Percentiles rank a stretch among this genome's conserved stretches.
Conservation (phyloP, 2,329 filamentous ascomycete species). For the Trichoderma koningii region DNA sequence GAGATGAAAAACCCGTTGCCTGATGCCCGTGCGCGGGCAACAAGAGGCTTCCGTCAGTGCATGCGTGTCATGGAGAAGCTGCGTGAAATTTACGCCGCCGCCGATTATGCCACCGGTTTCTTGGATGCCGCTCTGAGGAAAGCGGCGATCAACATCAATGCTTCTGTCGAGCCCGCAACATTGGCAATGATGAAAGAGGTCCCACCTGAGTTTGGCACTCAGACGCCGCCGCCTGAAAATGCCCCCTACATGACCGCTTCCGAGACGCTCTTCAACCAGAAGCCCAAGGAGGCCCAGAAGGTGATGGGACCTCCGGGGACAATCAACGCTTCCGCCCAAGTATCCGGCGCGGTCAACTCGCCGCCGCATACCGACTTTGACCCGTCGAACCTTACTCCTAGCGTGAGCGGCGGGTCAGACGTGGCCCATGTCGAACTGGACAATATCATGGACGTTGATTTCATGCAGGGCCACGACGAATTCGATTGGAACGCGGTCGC, state of each 20-base stretch:
- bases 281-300: conserved; percentile 37
- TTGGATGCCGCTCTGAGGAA: conserved; percentile 90
- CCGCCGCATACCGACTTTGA: conserved; percentile 51
- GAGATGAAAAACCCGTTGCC: conserved; percentile 85
- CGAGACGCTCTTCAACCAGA: conserved; percentile 44
- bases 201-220: conserved; percentile 43
- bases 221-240: conserved; percentile 59
- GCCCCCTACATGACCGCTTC: conserved; percentile 47
- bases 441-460: conserved; percentile 48
- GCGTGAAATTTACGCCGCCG: conserved; percentile 85
- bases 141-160: conserved; percentile 71
- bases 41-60: conserved; percentile 83
- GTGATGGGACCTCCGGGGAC: conserved; percentile 45
- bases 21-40: conserved; percentile 69
- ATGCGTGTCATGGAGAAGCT: conserved; percentile 89
- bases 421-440: conserved; percentile 42
- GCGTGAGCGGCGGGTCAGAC: conserved; percentile 49
- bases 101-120: conserved; percentile 95
- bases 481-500: conserved; percentile 58
- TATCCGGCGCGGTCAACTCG: conserved; percentile 42
- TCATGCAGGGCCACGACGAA: conserved; percentile 50
- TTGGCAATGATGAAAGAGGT: conserved; percentile 43
- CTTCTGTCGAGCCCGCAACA: conserved; percentile 40
- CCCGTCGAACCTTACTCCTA: conserved; percentile 48
- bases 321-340: conserved; percentile 42